phyloP scores from a whole-genome alignment of 2,329 filamentous ascomycete species.

The Whalleya microplaca region DNA sequence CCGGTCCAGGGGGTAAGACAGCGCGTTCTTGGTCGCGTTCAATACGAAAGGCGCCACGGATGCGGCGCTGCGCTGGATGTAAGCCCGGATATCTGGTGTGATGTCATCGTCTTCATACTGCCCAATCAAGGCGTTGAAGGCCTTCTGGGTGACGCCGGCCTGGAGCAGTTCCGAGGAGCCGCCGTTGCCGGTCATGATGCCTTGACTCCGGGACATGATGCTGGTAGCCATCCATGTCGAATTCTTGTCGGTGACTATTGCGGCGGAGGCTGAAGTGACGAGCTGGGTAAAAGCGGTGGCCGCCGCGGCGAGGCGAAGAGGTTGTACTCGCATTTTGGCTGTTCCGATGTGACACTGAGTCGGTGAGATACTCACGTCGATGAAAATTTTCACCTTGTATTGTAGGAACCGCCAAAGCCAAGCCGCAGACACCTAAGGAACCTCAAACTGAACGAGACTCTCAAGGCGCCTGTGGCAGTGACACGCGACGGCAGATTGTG shows the following conservation, averaged over 20 bases:
- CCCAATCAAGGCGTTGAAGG: slow-evolving; percentile 31
- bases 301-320: slow-evolving; percentile 14
- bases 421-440: no score
- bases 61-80: slow-evolving; percentile 32
- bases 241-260: slow-evolving; percentile 9
- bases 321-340: slow-evolving; percentile 21
- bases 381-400: no score
- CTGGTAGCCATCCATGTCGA: slow-evolving; percentile 38
- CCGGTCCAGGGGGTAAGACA: slow-evolving; percentile 37
- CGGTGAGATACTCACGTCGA: no score
- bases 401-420: no score
- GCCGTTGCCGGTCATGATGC: slow-evolving; percentile 36
- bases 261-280: slow-evolving; percentile 7
- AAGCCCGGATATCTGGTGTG: slow-evolving; percentile 17
- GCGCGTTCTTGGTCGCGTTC: slow-evolving; percentile 33
- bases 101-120: slow-evolving; percentile 27
- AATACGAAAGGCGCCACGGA: slow-evolving; percentile 32
- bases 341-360: background rate
- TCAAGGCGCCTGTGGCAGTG: no score
- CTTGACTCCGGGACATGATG: slow-evolving; percentile 39
- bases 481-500: no score
- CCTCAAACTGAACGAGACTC: no score
- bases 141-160: slow-evolving; percentile 39
- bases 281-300: slow-evolving; percentile 14
- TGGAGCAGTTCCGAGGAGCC: slow-evolving; percentile 37